These are phyloP conservation scores for Hortiboletus campestris DNA, from an alignment of 768 basidiomycete species.

Conservation along the genomic window DNA sequence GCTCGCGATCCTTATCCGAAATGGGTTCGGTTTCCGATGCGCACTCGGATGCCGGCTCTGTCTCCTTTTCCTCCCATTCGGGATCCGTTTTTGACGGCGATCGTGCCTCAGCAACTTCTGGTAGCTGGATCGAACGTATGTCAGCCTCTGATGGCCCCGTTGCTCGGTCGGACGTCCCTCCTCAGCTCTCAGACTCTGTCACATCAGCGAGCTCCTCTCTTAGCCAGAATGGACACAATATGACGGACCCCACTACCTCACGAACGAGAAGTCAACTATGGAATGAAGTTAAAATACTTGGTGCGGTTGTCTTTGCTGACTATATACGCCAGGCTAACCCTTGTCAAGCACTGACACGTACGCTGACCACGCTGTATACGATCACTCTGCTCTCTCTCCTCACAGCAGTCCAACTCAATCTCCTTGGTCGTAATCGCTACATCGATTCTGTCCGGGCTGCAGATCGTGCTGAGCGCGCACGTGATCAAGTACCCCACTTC, in stretches of 20 bases:
- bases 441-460: constrained; percentile 62
- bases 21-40: constrained; percentile 39
- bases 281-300: constrained; percentile 81
- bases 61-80: constrained; percentile 40
- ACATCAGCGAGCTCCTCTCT: constrained; percentile 36
- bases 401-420: constrained; percentile 80
- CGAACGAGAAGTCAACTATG: constrained; percentile 82
- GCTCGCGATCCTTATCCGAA: constrained; percentile 37
- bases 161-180: constrained; percentile 7
- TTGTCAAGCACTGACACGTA: constrained; percentile 75
- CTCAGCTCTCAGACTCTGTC: constrained; percentile 42
- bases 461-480: constrained; percentile 57
- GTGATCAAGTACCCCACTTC: constrained; percentile 36
- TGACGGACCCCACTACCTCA: constrained; percentile 20
- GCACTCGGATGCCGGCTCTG: constrained; percentile 44
- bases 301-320: constrained; percentile 51
- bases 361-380: constrained; percentile 83
- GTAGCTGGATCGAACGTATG: constrained; percentile 47
- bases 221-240: constrained; percentile 21
- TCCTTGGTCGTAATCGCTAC: constrained; percentile 82
- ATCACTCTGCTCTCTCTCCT: constrained; percentile 83
- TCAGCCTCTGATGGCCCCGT: constrained; percentile 15
- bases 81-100: constrained; percentile 38
- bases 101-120: constrained; percentile 34
- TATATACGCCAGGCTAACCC: neutral